These are phyloP conservation scores for Wickerhamiella shivajii DNA, from an alignment of 805 yeast genomes.

Conservation along the genomic window DNA sequence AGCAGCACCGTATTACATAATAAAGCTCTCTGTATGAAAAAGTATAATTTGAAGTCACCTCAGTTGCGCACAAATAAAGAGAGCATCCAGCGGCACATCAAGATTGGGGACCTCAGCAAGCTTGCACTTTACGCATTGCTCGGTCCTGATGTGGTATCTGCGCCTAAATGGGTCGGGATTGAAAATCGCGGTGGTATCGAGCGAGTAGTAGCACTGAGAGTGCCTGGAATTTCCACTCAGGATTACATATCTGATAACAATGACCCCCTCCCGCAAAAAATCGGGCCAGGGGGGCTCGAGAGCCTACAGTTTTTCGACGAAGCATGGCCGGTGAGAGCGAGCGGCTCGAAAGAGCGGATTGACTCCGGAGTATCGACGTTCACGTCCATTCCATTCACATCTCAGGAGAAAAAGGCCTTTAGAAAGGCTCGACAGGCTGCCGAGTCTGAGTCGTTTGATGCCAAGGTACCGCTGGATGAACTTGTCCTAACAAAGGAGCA, in stretches of 20 bases:
- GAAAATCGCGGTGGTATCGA: constrained; percentile 33
- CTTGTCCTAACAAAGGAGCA: no score
- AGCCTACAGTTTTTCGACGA: constrained; percentile 30
- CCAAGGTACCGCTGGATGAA: constrained; percentile 19
- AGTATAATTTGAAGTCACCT: constrained; percentile 2
- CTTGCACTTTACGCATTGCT: constrained; percentile 31
- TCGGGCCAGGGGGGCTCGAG: constrained; percentile 17
- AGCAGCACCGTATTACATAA: no score
- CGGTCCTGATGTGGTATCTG: constrained; percentile 24
- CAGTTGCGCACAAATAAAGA: constrained; percentile 5
- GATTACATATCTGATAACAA: constrained; percentile 24
- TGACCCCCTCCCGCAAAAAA: constrained; percentile 18
- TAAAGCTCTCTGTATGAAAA: no score
- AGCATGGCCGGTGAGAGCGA: constrained; percentile 39
- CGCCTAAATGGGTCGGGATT: constrained; percentile 38
- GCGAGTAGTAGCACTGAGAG: constrained; percentile 43
- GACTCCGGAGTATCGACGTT: constrained; percentile 43
- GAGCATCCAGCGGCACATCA: constrained; percentile 9
- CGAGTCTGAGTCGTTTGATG: constrained; percentile 15
- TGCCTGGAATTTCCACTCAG: constrained; percentile 42
- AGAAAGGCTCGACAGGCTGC: constrained; percentile 15
- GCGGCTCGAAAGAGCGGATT: constrained; percentile 48
- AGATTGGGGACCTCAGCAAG: constrained; percentile 31
- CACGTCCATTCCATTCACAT: constrained; percentile 39
- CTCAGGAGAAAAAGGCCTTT: constrained; percentile 32